Evolutionary conservation across 441 rosid genomes (phyloP), one percentile per base, ranked within the genome.

Genomic region (Iberis amara): DNA sequence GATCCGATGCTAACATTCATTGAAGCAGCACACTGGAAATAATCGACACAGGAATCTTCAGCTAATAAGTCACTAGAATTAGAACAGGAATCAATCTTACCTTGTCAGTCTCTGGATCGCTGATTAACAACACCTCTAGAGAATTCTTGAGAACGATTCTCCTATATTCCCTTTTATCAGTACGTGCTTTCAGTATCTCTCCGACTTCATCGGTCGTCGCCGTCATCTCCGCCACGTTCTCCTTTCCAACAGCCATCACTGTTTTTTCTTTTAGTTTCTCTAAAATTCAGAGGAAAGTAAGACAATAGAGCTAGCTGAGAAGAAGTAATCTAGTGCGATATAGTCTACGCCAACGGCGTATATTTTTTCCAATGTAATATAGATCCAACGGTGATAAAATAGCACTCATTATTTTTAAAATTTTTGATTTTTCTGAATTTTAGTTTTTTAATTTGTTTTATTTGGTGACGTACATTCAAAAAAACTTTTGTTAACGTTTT

Each of bases 61-160:
- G 5, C 11, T 10, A n/a, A 4, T 8, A 26, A 21, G 21, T 6
- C 13, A 37, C 10, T 23, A 6, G 44, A 46, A 33, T 31, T 32
- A 27, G 40, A 53, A 27, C 13, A 33, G 0, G 31, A 58, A 38
- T 7, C 8, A 5, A 47, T 47, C 14, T 47, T 14, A 51, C 96
- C 88, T 85, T 89, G 52, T 89, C 95, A 39, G 92, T 81, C 3
- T 85, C 87, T 9, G 88, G 81, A 52, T 88, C 96, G 70, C 81
- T 74, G 55, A 88, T 57, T 71, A 88, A 77, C 54, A 82, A 80
- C 31, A 79, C 91, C 48, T 73, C 50, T 28, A 88, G 84, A 9
- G 80, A 73, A 61, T 87, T 87, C 13, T 23, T 38, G 41, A 87
- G 88, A 24, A 77, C 78, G 67, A 84, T 63, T 60, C 86, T 74